Percentiles rank a stretch among this genome's conserved stretches.
Evolutionary conservation across 1,284 basidiomycete genomes (phyloP).

Genomic region (Uromyces viciae-fabae): DNA sequence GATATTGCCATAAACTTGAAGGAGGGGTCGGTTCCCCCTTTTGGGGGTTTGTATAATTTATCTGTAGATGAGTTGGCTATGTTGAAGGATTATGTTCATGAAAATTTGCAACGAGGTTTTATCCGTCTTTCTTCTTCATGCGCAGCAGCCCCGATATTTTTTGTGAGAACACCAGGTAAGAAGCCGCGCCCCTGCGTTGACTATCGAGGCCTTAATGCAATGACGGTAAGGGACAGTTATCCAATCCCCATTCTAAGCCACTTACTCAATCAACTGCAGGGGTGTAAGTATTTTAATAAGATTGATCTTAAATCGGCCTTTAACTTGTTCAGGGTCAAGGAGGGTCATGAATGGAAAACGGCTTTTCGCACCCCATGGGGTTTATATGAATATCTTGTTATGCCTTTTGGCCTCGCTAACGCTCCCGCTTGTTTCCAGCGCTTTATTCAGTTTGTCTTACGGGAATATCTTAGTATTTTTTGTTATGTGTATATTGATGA

Average conservation of each 20-base stretch:
- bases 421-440: slow-evolving; percentile 18
- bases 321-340: slow-evolving; percentile 52
- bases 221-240: slow-evolving; percentile 44
- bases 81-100: not conserved
- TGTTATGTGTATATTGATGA: slow-evolving; percentile 38
- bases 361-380: slow-evolving; percentile 29
- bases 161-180: slow-evolving; percentile 46
- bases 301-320: slow-evolving; percentile 53
- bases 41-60: slow-evolving; percentile 1
- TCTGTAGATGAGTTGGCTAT: not conserved
- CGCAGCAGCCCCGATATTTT: slow-evolving; percentile 35
- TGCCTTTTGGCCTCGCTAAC: slow-evolving; percentile 23
- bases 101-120: not conserved
- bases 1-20: slow-evolving; percentile 11
- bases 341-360: slow-evolving; percentile 15
- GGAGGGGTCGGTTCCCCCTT: not conserved
- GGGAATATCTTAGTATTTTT: slow-evolving; percentile 11
- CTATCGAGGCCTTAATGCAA: slow-evolving; percentile 42
- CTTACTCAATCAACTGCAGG: not conserved
- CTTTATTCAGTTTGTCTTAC: slow-evolving; percentile 19
- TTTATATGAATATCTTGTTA: slow-evolving; percentile 16
- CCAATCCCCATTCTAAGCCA: not conserved
- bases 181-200: slow-evolving; percentile 45
- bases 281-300: slow-evolving; percentile 47
- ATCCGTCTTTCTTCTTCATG: slow-evolving; percentile 6